Evolutionary conservation across 306 rosid genomes (phyloP).

Genomic region (Nissolia schottii): DNA sequence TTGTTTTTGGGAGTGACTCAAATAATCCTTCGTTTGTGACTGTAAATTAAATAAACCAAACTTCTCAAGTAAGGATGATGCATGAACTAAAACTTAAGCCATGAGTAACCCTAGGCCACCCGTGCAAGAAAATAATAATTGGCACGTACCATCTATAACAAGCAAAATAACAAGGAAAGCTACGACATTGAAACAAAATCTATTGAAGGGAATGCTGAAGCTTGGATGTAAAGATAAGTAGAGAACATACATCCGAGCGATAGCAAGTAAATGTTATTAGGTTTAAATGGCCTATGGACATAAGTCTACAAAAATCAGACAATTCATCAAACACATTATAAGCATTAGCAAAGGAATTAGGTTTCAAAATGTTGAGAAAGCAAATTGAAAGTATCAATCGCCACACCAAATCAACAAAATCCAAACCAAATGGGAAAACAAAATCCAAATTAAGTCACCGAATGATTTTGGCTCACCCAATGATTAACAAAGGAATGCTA

Average conservation of each 20-base stretch:
- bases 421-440: too few relatives aligned
- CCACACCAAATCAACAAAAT: too few relatives aligned
- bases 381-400: too few relatives aligned
- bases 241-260: slow-evolving; percentile 71
- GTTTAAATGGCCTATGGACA: too few relatives aligned
- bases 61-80: neutral
- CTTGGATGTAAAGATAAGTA: neutral
- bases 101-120: neutral
- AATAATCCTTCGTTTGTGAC: slow-evolving; percentile 78
- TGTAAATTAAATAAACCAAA: slow-evolving; percentile 27
- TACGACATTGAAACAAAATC: neutral
- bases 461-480: too few relatives aligned
- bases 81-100: neutral
- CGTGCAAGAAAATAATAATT: neutral
- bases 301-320: too few relatives aligned
- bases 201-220: neutral
- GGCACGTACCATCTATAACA: neutral
- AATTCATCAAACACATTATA: too few relatives aligned
- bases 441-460: too few relatives aligned
- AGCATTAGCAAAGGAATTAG: too few relatives aligned
- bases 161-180: neutral
- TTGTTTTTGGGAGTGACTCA: slow-evolving; percentile 52
- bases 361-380: too few relatives aligned
- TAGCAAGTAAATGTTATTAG: too few relatives aligned
- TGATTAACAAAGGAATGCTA: too few relatives aligned